Conservation (phyloP, 495 filamentous ascomycete genomes). For the Aspergillus coremiiformis region DNA sequence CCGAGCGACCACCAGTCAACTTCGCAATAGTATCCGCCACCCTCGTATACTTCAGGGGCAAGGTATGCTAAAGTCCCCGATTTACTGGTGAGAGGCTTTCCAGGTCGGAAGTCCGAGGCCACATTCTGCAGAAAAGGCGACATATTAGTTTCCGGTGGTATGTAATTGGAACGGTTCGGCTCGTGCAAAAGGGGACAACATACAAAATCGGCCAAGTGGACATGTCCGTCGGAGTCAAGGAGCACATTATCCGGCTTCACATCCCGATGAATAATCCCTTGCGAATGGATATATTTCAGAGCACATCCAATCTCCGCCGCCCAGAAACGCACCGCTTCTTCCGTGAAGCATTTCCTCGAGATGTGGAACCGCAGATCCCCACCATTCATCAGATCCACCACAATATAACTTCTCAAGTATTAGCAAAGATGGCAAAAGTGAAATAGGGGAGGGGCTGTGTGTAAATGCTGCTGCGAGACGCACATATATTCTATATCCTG, state of each 20-base stretch:
- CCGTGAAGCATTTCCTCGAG: slow-evolving; percentile 93
- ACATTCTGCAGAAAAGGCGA: slow-evolving; percentile 61
- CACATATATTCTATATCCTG: slow-evolving; percentile 99
- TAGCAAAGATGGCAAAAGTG: slow-evolving; percentile 11
- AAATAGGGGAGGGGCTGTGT: not conserved
- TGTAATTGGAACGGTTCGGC: slow-evolving; percentile 6
- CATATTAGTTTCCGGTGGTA: slow-evolving; percentile 9
- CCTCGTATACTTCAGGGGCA: slow-evolving; percentile 90
- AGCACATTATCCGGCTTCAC: slow-evolving; percentile 97
- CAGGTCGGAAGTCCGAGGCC: slow-evolving; percentile 80
- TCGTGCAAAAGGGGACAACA: slow-evolving; percentile 22
- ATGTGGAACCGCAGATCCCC: slow-evolving; percentile 97
- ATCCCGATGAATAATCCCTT: slow-evolving; percentile 92
- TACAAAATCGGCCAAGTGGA: slow-evolving; percentile 97
- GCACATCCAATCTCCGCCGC: slow-evolving; percentile 91
- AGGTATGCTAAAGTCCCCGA: slow-evolving; percentile 95
- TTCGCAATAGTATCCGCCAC: slow-evolving; percentile 74
- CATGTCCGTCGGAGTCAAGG: slow-evolving; percentile 87
- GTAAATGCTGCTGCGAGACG: slow-evolving; percentile 21
- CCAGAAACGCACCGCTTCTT: slow-evolving; percentile 96
- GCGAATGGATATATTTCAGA: slow-evolving; percentile 79
- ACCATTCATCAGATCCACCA: slow-evolving; percentile 97
- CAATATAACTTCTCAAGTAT: slow-evolving; percentile 66
- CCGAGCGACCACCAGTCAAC: slow-evolving; percentile 99
- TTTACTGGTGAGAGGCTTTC: slow-evolving; percentile 85